phyloP scores from a whole-genome alignment of 1,139 yeast genomes.

The Kodamaea ohmeri region DNA sequence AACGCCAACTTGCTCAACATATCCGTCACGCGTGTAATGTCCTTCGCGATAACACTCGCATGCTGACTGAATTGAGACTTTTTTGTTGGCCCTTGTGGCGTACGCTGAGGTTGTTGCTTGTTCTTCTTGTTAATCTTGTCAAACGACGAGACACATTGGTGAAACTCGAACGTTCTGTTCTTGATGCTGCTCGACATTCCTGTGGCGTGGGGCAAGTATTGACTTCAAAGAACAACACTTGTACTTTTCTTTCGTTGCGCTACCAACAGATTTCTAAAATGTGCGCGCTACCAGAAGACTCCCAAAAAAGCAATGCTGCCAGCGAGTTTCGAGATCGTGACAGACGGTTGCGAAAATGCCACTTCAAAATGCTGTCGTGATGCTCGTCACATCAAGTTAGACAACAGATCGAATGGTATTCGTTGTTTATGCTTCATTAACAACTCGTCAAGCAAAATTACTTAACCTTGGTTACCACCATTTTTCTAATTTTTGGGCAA shows the following conservation, averaged over 20 bases:
- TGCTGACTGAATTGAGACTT: conserved; percentile 73
- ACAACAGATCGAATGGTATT: no score
- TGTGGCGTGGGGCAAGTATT: conserved; percentile 2
- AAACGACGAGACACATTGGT: conserved; percentile 74
- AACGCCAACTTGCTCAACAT: conserved; percentile 76
- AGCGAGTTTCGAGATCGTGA: no score
- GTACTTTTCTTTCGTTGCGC: conserved; percentile 4
- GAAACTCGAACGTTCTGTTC: conserved; percentile 82
- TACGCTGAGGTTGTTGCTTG: conserved; percentile 14
- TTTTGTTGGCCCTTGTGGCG: conserved; percentile 22
- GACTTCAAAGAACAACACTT: conserved; percentile 2
- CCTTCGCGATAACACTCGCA: conserved; percentile 85
- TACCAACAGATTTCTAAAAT: background rate
- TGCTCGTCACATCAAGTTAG: no score
- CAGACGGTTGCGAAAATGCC: no score
- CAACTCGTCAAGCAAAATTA: no score
- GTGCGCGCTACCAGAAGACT: background rate
- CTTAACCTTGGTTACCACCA: no score
- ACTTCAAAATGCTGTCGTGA: no score
- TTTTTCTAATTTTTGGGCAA: no score
- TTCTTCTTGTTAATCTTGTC: conserved; percentile 54
- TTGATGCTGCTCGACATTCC: conserved; percentile 45
- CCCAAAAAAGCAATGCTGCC: no score
- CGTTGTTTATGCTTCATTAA: no score
- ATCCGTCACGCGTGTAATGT: conserved; percentile 85